Conservation (phyloP, 2,329 filamentous ascomycete genomes). For the Aspergillus fumigatus region DNA sequence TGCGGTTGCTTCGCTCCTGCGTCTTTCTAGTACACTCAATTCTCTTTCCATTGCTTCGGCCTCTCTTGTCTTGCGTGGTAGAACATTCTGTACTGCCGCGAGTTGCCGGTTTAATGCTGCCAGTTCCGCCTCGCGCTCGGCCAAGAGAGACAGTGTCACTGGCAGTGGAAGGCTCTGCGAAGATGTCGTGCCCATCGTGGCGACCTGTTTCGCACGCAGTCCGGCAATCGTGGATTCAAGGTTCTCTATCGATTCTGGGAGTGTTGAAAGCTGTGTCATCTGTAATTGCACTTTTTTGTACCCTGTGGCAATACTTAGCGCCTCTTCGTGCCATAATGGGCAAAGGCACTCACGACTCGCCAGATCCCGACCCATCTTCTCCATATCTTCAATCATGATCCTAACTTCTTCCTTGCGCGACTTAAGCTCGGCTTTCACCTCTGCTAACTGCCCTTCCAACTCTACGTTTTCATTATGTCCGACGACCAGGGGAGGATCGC, state of each 20-base stretch:
- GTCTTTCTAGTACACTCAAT: slow-evolving; percentile 40
- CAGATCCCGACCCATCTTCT: slow-evolving; percentile 62
- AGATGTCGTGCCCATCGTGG: slow-evolving; percentile 54
- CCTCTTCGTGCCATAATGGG: not conserved
- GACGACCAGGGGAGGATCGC: slow-evolving; percentile 82
- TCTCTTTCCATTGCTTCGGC: slow-evolving; percentile 44
- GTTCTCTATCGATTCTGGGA: slow-evolving; percentile 50
- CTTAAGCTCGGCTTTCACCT: slow-evolving; percentile 71
- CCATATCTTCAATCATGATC: slow-evolving; percentile 67
- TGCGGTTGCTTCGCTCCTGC: slow-evolving; percentile 40
- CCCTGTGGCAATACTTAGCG: slow-evolving; percentile 30
- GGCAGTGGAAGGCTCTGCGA: slow-evolving; percentile 39
- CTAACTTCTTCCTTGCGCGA: slow-evolving; percentile 74
- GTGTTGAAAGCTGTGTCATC: slow-evolving; percentile 45
- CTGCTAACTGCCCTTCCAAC: slow-evolving; percentile 65
- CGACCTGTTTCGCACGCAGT: slow-evolving; percentile 52
- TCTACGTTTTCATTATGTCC: slow-evolving; percentile 75
- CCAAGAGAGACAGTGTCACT: slow-evolving; percentile 37
- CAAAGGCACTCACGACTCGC: slow-evolving; percentile 47
- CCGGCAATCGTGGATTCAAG: slow-evolving; percentile 48
- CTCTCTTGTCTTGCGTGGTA: slow-evolving; percentile 42
- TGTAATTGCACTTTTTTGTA: slow-evolving; percentile 53
- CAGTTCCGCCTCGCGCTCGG: slow-evolving; percentile 38
- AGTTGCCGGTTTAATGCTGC: slow-evolving; percentile 40
- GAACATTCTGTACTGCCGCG: slow-evolving; percentile 38